These are phyloP conservation scores for Suillus brevipes DNA, from an alignment of 768 basidiomycete genomes.

Conservation along the genomic window DNA sequence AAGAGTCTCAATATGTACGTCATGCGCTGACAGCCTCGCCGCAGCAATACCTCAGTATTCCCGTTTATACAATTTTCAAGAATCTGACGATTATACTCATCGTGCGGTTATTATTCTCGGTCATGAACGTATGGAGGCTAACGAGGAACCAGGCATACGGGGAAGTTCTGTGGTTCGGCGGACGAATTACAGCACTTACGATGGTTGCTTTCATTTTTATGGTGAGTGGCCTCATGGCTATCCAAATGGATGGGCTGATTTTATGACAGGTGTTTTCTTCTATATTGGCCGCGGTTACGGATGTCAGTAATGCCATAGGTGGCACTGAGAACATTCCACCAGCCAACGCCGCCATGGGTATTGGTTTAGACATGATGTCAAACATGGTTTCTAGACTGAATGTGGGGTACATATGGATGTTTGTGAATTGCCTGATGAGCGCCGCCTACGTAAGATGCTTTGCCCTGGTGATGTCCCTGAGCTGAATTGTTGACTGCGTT, in stretches of 20 bases:
- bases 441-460: slow-evolving; percentile 77
- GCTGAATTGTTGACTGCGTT: slow-evolving; percentile 6
- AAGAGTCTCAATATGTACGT: neutral
- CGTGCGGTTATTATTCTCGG: slow-evolving; percentile 45
- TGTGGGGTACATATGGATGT: slow-evolving; percentile 95
- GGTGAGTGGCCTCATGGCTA: slow-evolving; percentile 45
- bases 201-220: slow-evolving; percentile 90
- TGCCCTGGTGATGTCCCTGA: neutral
- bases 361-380: slow-evolving; percentile 38
- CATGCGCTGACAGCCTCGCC: neutral
- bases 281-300: slow-evolving; percentile 94
- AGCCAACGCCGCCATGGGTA: slow-evolving; percentile 27
- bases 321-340: slow-evolving; percentile 25
- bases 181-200: slow-evolving; percentile 82
- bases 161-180: slow-evolving; percentile 96
- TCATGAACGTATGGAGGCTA: slow-evolving; percentile 6
- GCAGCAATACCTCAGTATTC: slow-evolving; percentile 96
- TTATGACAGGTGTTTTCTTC: slow-evolving; percentile 79
- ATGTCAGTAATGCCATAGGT: slow-evolving; percentile 51
- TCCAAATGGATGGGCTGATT: neutral
- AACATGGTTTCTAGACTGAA: slow-evolving; percentile 56
- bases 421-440: slow-evolving; percentile 85
- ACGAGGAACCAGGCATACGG: slow-evolving; percentile 76
- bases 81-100: slow-evolving; percentile 99
- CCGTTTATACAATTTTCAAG: slow-evolving; percentile 99